Base-by-base conservation (phyloP, 305 asterid species). In the Fraxinus paxiana region DNA sequence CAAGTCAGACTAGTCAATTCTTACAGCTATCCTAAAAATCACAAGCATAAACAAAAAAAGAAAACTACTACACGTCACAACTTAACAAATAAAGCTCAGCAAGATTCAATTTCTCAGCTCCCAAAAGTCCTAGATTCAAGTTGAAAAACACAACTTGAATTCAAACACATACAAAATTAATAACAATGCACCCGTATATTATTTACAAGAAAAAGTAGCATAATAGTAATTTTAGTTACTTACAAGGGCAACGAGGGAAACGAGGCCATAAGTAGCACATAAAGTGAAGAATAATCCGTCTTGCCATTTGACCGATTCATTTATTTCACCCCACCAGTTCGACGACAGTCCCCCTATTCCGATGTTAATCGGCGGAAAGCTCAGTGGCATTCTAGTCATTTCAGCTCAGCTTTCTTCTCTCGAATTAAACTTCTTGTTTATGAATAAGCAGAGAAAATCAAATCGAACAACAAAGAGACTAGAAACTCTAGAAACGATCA, bases 261-360 rank as follows among this genome's bases (percentile, higher is more conserved):
- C 98, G 82, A 91, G 88, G 81, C 90, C 98, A 79, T 87, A 92
- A 26, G 89, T 86, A 70, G 93, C 96, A 84, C 97, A 94, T 13
- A 96, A 93, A 6, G 92, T 75, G 87, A 88, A 96, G 84, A 92
- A 96, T 86, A 96, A 91, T 76, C 94, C 97, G 87, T 96, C 99
- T 75, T 96, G 98, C 99, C 99, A 96, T 22, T 82, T 35, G 20
- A 59, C 89, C 2, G 98, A 96, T 74, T 92, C 97, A 51, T 94
- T 89, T 92, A 94, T 88, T 92, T 91, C 86, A 63, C 94, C 80
- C 99, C 99, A 96, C 99, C 99, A 94, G 85, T 59, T 87, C 76
- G 77, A 78, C 77, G 87, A 28, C 77, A 70, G 74, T 34, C 18
- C 83, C 41, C 80, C 90, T 81, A 65, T 86, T 77, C 84, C 85